Evolutionary conservation across 768 basidiomycete species (phyloP), one percentile per base, ranked within the genome.

Genomic region (Mycena kentingensis): DNA sequence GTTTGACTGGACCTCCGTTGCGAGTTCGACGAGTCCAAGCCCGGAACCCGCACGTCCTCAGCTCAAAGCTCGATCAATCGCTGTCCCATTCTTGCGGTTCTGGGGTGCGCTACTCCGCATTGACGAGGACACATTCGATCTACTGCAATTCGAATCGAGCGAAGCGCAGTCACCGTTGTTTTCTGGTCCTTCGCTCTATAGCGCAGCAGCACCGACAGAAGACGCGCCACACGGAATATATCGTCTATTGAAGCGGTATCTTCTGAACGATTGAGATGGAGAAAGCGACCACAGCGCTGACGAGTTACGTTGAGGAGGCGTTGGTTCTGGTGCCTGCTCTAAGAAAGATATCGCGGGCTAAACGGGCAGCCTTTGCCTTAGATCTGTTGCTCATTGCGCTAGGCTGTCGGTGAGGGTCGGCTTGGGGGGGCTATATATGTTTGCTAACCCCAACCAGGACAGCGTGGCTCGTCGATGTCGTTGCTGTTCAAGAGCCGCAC

Each of bases 401-500:
- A 18, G 46, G 25, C 8, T 50, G 44, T 48, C 49, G 52, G 48
- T 52, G 31, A 50, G 55, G 18, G 16, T 34, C 49, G 29, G 37
- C 24, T 12, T 32, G 31, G 27, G 18, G 16, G 10, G 13, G 39
- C n/a, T 26, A 45, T 22, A 6, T 37, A 26, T 34, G 37, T 38
- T 49, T 31, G 8, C 31, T n/a, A 34, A 24, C 45, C 29, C 49
- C 32, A 38, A 31, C 34, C 12, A 79, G 83, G 32, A 66, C 72
- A 25, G 78, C 72, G 19, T 82, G 79, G 63, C 70, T 86, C 3
- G 73, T 84, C 21, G 84, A 85, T 57, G 61, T 69, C 6, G 55
- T 82, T 45, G 61, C 61, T 5, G 68, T 76, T 0, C 52, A 68
- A 21, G 60, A 74, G 31, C 71, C 78, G 2, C 53, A 63, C 3